phyloP scores from a whole-genome alignment of 1,284 basidiomycete species.

The Papiliotrema laurentii region DNA sequence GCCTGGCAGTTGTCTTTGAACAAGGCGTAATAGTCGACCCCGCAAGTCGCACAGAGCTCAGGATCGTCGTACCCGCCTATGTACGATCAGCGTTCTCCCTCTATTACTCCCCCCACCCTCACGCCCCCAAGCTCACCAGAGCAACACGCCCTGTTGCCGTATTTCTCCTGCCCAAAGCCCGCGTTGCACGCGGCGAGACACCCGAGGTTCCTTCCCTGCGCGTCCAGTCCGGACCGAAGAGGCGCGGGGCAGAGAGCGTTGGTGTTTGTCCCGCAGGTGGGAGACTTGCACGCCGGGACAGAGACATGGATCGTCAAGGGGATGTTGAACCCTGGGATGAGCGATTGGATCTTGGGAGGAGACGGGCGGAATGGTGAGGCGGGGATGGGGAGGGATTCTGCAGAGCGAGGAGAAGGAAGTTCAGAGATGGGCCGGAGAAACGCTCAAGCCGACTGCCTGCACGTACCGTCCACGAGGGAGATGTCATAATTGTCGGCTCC shows the following conservation, averaged over 20 bases:
- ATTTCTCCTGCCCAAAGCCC: constrained; percentile 25
- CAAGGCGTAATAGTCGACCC: constrained; percentile 30
- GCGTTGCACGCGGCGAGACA: constrained; percentile 24
- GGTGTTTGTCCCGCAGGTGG: constrained; percentile 23
- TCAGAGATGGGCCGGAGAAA: neutral
- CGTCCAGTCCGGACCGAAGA: constrained; percentile 18
- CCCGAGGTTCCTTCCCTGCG: constrained; percentile 21
- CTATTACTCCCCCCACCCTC: neutral
- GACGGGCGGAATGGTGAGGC: too few relatives aligned
- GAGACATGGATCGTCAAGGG: constrained; percentile 24
- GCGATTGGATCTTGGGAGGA: too few relatives aligned
- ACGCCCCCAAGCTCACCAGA: constrained; percentile 10
- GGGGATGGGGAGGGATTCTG: too few relatives aligned
- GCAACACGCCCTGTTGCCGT: constrained; percentile 29
- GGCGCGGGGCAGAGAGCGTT: constrained; percentile 21
- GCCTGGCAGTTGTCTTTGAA: constrained; percentile 31
- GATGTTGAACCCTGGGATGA: constrained; percentile 26
- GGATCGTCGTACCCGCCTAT: constrained; percentile 24
- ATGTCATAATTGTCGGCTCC: constrained; percentile 28
- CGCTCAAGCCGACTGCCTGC: too few relatives aligned
- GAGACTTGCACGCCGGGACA: constrained; percentile 11
- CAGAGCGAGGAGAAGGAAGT: too few relatives aligned
- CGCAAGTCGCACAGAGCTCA: constrained; percentile 19
- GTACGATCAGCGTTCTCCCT: neutral
- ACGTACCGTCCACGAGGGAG: constrained; percentile 32